Conservation (phyloP, 2,329 filamentous ascomycete species). For the Colletotrichum somersetense region DNA sequence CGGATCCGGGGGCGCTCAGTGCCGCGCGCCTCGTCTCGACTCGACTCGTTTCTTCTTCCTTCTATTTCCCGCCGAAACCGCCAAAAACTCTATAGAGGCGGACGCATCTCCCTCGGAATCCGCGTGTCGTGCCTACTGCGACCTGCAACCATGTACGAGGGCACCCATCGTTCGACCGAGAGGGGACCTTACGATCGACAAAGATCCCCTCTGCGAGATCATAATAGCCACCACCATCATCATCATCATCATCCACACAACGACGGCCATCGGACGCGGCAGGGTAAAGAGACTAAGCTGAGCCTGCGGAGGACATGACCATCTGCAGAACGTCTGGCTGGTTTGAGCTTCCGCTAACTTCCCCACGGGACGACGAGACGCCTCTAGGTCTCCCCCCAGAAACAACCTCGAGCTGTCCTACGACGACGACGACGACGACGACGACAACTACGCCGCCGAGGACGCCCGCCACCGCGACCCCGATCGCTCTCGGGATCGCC, state of each 20-base stretch:
- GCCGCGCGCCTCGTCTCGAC: conserved; percentile 15
- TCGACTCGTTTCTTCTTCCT: conserved; percentile 4
- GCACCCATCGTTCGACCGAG: conserved; percentile 31
- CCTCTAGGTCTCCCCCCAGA: conserved; percentile 58
- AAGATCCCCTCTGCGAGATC: conserved; percentile 41
- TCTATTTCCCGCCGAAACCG: conserved; percentile 22
- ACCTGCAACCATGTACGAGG: conserved; percentile 39
- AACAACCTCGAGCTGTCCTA: conserved; percentile 49
- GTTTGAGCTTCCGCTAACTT: conserved; percentile 60
- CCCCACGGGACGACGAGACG: conserved; percentile 57
- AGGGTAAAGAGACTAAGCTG: conserved; percentile 58
- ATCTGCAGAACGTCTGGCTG: conserved; percentile 43
- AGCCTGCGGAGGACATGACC: conserved; percentile 43
- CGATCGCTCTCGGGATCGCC: conserved; percentile 45
- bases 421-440: conserved; percentile 53
- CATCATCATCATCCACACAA: conserved; percentile 46
- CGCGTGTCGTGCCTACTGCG: conserved; percentile 12
- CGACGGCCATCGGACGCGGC: conserved; percentile 61
- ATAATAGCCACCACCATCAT: neutral
- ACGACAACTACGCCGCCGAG: conserved; percentile 46
- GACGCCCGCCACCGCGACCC: conserved; percentile 46
- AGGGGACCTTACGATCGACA: conserved; percentile 42
- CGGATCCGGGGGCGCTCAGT: neutral
- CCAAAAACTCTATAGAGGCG: conserved; percentile 1
- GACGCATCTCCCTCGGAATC: conserved; percentile 8